A percentile compares a stretch with the other conserved stretches of the same genome.
These are phyloP conservation scores for Porpolomopsis calyptriformis DNA, from an alignment of 768 basidiomycete species.

Conservation along the genomic window DNA sequence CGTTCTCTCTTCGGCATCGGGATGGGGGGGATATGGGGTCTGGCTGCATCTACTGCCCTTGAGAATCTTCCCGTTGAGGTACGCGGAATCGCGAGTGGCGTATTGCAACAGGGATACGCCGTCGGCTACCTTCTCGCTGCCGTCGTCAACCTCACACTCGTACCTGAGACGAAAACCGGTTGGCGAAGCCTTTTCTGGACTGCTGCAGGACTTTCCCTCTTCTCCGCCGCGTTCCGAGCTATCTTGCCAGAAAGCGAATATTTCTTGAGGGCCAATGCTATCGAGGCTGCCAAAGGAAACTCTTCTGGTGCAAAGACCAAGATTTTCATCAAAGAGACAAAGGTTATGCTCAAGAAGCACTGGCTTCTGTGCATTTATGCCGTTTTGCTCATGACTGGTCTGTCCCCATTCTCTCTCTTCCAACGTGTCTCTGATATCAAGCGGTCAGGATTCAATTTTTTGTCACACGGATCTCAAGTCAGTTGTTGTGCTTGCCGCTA, in stretches of 20 bases:
- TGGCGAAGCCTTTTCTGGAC: constrained; percentile 85
- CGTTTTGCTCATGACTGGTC: constrained; percentile 67
- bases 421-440: not conserved
- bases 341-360: constrained; percentile 68
- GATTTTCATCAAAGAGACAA: constrained; percentile 63
- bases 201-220: constrained; percentile 54
- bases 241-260: constrained; percentile 67
- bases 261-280: constrained; percentile 57
- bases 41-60: constrained; percentile 70
- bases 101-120: constrained; percentile 86
- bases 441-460: constrained; percentile 57
- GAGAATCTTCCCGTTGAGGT: constrained; percentile 83
- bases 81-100: constrained; percentile 75
- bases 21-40: constrained; percentile 88
- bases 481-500: constrained; percentile 3
- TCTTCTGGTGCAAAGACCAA: constrained; percentile 48
- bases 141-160: constrained; percentile 66
- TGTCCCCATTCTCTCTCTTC: constrained; percentile 6
- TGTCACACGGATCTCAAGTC: constrained; percentile 63
- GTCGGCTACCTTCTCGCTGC: constrained; percentile 78
- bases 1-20: constrained; percentile 78
- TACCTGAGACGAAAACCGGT: constrained; percentile 28
- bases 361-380: constrained; percentile 82
- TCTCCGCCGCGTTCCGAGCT: constrained; percentile 57
- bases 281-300: constrained; percentile 47